A percentile compares a stretch with the other conserved stretches of the same genome.
Conservation (phyloP, 768 basidiomycete species). For the Naganishia friedmannii region DNA sequence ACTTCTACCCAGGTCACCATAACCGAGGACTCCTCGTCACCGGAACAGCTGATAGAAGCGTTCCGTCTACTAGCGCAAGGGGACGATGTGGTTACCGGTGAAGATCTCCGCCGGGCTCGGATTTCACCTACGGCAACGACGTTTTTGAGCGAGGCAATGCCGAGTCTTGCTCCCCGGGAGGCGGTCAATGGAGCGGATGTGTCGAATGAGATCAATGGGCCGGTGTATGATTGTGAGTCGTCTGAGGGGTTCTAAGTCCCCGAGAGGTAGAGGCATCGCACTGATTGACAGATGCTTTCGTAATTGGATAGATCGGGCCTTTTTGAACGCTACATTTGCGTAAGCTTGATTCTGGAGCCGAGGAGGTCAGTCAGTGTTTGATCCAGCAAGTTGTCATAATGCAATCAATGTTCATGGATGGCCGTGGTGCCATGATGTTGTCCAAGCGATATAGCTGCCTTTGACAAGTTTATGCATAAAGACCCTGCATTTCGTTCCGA, state of each 20-base stretch:
- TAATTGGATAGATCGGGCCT: conserved; percentile 8
- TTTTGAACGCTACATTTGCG: conserved; percentile 8
- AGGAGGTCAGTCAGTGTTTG: too few species aligned
- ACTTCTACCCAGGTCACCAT: conserved; percentile 71
- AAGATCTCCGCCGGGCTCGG: conserved; percentile 11
- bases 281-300: neutral
- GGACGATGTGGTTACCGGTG: conserved; percentile 18
- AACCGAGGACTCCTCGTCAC: conserved; percentile 89
- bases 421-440: too few species aligned
- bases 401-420: neutral
- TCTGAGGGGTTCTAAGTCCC: conserved; percentile 27
- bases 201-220: conserved; percentile 25
- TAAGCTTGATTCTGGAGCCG: neutral
- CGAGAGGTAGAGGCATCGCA: neutral
- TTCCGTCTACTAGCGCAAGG: conserved; percentile 78
- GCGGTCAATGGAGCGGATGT: conserved; percentile 1
- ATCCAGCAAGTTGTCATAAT: too few species aligned
- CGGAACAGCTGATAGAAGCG: conserved; percentile 84
- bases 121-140: conserved; percentile 61
- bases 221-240: conserved; percentile 34
- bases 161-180: conserved; percentile 52
- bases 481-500: too few species aligned
- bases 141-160: conserved; percentile 81
- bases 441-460: too few species aligned
- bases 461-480: too few species aligned